Base-by-base conservation (phyloP, 805 yeast genomes). In the Starmerella vitae region DNA sequence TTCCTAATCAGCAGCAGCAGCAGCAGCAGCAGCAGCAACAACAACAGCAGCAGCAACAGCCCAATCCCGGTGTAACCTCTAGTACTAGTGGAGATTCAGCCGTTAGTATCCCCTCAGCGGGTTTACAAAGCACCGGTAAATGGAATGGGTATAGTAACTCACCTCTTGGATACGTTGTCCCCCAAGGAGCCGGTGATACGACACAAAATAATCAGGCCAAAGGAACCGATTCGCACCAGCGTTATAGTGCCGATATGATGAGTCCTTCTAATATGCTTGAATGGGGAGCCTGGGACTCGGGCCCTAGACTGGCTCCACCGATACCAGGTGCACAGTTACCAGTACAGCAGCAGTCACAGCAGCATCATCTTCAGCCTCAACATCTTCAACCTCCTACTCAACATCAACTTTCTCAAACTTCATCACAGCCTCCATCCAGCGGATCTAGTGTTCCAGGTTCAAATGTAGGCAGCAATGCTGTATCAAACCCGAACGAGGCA, bases 241-340 rank as follows among this genome's bases (percentile, higher is more conserved):
- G 79, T 37, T 81, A 75, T 50, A 73, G 79, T 30, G 69, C 69
- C 42, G 93, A 81, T 50, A 63, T 78, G 54, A 86, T 85, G 22
- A 78, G 88, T 5, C 94, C 94, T 0, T 71, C 76, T n/a, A 78
- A 72, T 45, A 74, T 76, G 48, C 81, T 78, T 38, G 77, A 72
- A 33, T 72, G 76, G 76, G 63, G 62, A 36, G 59, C 66, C 6
- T 45, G 47, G 50, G 51, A 40, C 31, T 50, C 44, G 17, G 39
- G 44, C 32, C 19, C 5, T 17, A 8, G 20, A n/a, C 18, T 9
- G 10, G 13, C 32, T 7, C 7, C 8, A 8, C 32, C 20, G 12
- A 12, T 8, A 8, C 20, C 32, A 8, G 32, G 20, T 29, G n/a
- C n/a, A n/a, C n/a, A n/a, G n/a, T n/a, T n/a, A n/a, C n/a, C n/a